Evolutionary conservation across 352 stramenopile species (phyloP).

Genomic region (Globisporangium radiosum): DNA sequence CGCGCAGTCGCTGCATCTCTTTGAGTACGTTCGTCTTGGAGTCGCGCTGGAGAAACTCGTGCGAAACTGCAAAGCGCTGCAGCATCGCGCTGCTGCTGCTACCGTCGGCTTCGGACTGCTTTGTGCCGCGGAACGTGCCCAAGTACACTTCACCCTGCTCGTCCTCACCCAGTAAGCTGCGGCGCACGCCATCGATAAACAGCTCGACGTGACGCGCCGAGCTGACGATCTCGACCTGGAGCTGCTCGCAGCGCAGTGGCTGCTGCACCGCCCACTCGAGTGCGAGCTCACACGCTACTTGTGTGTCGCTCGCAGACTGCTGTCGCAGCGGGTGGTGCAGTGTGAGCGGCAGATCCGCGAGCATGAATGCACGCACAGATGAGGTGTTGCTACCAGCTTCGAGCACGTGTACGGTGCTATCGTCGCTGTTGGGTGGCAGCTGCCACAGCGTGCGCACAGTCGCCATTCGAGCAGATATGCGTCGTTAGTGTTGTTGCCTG

Average conservation of each 20-base stretch:
- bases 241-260: constrained; percentile 34
- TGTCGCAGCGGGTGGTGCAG: background rate
- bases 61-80: constrained; percentile 36
- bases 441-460: background rate
- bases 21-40: constrained; percentile 52
- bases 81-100: background rate
- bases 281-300: constrained; percentile 31
- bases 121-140: constrained; percentile 52
- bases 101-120: background rate
- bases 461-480: too few relatives aligned
- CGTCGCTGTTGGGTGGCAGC: background rate
- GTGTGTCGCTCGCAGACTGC: background rate
- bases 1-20: constrained; percentile 29
- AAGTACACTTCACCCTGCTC: constrained; percentile 65
- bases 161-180: constrained; percentile 51
- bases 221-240: constrained; percentile 44
- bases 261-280: constrained; percentile 23
- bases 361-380: background rate
- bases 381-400: background rate
- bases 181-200: constrained; percentile 37
- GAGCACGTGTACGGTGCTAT: background rate
- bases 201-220: constrained; percentile 73
- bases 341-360: constrained; percentile 18
- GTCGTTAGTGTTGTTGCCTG: background rate
- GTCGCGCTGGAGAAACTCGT: constrained; percentile 40